phyloP scores from a whole-genome alignment of 768 basidiomycete genomes.

The Naematelia encephala region DNA sequence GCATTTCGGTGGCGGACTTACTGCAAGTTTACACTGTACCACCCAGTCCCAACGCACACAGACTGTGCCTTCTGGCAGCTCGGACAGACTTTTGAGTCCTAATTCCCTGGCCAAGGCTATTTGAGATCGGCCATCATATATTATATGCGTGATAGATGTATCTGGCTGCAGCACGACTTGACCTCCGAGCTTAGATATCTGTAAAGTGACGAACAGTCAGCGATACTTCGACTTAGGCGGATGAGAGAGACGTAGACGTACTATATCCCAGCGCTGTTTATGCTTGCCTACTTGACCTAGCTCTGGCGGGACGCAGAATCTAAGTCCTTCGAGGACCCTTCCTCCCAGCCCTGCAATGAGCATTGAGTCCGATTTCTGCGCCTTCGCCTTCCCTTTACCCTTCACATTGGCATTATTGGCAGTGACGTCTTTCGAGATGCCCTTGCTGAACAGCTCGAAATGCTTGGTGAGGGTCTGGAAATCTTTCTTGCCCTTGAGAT shows the following conservation, averaged over 20 bases:
- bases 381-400: slow-evolving; percentile 2
- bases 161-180: slow-evolving; percentile 33
- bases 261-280: slow-evolving; percentile 30
- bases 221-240: neutral
- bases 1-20: slow-evolving; percentile 11
- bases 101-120: slow-evolving; percentile 20
- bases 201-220: neutral
- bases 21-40: slow-evolving; percentile 26
- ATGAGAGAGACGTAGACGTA: slow-evolving; percentile 13
- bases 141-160: slow-evolving; percentile 41
- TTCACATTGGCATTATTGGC: slow-evolving; percentile 1
- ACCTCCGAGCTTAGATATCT: slow-evolving; percentile 35
- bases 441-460: slow-evolving; percentile 29
- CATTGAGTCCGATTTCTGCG: neutral
- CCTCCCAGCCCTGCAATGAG: slow-evolving; percentile 15
- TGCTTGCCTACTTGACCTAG: slow-evolving; percentile 19
- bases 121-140: slow-evolving; percentile 27
- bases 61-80: slow-evolving; percentile 31
- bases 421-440: slow-evolving; percentile 7
- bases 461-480: slow-evolving; percentile 24
- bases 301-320: slow-evolving; percentile 35
- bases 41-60: slow-evolving; percentile 44
- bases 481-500: slow-evolving; percentile 23
- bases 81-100: slow-evolving; percentile 26
- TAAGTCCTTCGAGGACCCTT: slow-evolving; percentile 31